Evolutionary conservation across 176 grass and related monocot species (phyloP).

Genomic region (Lolium rigidum): DNA sequence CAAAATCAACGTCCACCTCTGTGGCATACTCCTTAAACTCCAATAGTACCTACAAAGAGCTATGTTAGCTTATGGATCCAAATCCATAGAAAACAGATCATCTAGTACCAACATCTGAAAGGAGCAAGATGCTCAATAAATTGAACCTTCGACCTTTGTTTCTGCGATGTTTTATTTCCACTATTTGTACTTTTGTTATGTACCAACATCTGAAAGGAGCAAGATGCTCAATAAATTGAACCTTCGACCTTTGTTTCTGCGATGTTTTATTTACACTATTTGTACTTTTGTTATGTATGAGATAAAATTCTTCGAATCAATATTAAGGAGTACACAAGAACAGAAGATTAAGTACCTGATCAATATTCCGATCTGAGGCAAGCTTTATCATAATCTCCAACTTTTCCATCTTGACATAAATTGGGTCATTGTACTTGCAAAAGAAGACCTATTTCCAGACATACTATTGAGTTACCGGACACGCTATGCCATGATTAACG

Average conservation of each 20-base stretch:
- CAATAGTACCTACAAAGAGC: constrained; percentile 74
- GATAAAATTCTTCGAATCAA: not conserved
- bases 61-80: constrained; percentile 42
- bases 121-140: constrained; percentile 20
- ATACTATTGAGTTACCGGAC: constrained; percentile 15
- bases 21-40: constrained; percentile 99
- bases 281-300: not conserved
- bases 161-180: not conserved
- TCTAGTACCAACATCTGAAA: constrained; percentile 21
- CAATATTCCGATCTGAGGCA: constrained; percentile 92
- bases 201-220: constrained; percentile 8
- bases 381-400: constrained; percentile 99
- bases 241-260: not conserved
- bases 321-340: constrained; percentile 7
- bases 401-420: constrained; percentile 99
- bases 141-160: constrained; percentile 1
- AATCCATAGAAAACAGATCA: constrained; percentile 31
- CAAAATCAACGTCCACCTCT: constrained; percentile 99
- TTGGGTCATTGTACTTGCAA: constrained; percentile 98
- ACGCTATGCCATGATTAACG: not conserved
- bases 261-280: not conserved
- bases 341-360: constrained; percentile 75
- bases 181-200: not conserved
- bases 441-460: constrained; percentile 84
- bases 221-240: constrained; percentile 28